Conservation (phyloP, 768 basidiomycete species). For the Russula sp. region DNA sequence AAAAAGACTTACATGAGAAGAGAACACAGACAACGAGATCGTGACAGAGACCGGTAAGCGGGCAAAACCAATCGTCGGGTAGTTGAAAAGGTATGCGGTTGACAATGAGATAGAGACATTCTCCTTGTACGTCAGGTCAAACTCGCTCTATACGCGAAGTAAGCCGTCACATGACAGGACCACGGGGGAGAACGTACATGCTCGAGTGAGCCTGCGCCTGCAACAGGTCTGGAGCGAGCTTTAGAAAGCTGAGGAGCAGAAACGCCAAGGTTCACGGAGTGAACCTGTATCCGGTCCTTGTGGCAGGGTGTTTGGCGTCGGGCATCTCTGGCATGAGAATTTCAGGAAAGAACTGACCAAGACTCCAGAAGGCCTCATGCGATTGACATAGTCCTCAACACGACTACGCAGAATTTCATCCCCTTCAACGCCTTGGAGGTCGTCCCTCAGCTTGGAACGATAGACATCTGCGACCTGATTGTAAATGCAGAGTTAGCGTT, state of each 20-base stretch:
- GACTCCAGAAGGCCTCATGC: slow-evolving; percentile 61
- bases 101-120: slow-evolving; percentile 76
- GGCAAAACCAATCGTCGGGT: slow-evolving; percentile 76
- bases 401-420: slow-evolving; percentile 76
- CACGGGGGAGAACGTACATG: not conserved
- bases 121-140: slow-evolving; percentile 82
- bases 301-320: slow-evolving; percentile 4
- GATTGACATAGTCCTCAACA: slow-evolving; percentile 79
- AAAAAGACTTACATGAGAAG: slow-evolving; percentile 48
- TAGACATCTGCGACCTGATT: slow-evolving; percentile 59
- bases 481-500: not conserved
- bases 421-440: slow-evolving; percentile 63
- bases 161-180: slow-evolving; percentile 16
- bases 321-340: slow-evolving; percentile 1
- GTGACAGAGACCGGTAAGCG: slow-evolving; percentile 78
- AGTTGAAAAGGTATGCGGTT: slow-evolving; percentile 80
- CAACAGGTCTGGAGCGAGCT: slow-evolving; percentile 48
- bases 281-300: slow-evolving; percentile 82
- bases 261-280: slow-evolving; percentile 75
- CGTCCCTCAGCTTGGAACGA: slow-evolving; percentile 68
- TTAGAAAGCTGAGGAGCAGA: slow-evolving; percentile 74
- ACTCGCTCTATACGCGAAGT: slow-evolving; percentile 53
- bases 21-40: slow-evolving; percentile 69
- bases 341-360: slow-evolving; percentile 42
- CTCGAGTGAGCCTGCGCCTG: slow-evolving; percentile 24